Evolutionary conservation across 2,329 filamentous ascomycete genomes (phyloP), one percentile per base, ranked within the genome.

Genomic region (Colletotrichum sp.): DNA sequence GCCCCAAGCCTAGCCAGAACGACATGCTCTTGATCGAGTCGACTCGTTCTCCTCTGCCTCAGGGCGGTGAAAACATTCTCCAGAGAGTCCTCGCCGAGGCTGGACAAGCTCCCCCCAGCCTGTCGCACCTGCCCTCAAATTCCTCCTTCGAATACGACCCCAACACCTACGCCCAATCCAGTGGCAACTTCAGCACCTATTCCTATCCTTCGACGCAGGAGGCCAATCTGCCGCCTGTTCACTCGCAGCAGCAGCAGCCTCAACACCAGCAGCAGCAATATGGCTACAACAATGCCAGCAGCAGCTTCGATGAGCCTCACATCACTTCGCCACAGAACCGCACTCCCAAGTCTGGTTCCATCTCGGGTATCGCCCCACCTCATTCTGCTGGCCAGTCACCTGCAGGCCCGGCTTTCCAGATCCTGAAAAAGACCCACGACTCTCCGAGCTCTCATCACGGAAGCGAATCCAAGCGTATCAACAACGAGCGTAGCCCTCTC

Each of bases 1-100:
- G 94, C 65, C 93, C 94, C 68, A 96, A 93, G 85, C 92, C 92
- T 15, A 88, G 89, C 74, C 92, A 93, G 83, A 88, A 86, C 64
- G 90, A 92, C 63, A 85, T 86, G 78, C 81, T 84, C 8, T 79
- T 85, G 76, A 81, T 83, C 68, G 88, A 90, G 77, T 80, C 85
- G 15, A 83, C 86, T 26, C 86, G 87, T 71, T 84, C 86, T 30
- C 75, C 69, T 52, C 57, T 76, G 30, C 75, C 77, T 18, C 74
- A 78, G 32, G 78, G 77, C 30, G 75, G 77, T 43, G 75, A 79
- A 52, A 77, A 75, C 75, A 67, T 78, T 72, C 72, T 76, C 38
- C 67, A 76, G 28, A 66, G 68, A 48, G 68, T 71, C 26, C 63
- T 76, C n/a, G 74, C 74, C 38, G 74, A 76, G 63, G 68, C 75